Conservation (phyloP, 2,329 filamentous ascomycete species). For the Venturia oleaginea region DNA sequence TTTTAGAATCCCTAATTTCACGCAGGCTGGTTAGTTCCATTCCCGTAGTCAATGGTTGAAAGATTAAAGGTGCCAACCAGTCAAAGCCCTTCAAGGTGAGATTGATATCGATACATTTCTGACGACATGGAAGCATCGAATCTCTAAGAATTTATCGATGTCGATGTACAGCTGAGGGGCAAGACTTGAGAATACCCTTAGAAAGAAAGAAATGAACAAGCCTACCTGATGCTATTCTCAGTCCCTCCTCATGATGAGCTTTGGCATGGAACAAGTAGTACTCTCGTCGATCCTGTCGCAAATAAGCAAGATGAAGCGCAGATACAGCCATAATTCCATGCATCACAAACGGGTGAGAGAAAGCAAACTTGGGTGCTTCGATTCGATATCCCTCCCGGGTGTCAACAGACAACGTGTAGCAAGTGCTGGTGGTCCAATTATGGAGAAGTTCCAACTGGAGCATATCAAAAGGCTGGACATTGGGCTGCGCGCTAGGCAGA, state of each 20-base stretch:
- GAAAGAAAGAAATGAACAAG: neutral
- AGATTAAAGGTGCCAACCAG: neutral
- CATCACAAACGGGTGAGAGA: slow-evolving; percentile 29
- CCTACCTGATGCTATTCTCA: neutral
- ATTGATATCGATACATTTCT: neutral
- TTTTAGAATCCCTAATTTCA: neutral
- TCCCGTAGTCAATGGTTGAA: neutral
- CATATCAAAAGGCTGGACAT: neutral
- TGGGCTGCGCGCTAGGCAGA: slow-evolving; percentile 1
- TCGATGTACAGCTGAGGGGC: neutral
- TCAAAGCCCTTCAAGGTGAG: neutral
- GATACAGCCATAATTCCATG: slow-evolving; percentile 34
- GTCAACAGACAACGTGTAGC: neutral
- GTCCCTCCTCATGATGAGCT: neutral
- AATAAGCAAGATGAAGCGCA: slow-evolving; percentile 29
- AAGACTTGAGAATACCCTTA: neutral
- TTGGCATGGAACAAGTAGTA: slow-evolving; percentile 1
- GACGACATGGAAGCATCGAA: neutral
- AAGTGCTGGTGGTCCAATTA: neutral
- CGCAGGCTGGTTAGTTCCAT: neutral
- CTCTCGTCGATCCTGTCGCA: slow-evolving; percentile 16
- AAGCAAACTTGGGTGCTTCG: slow-evolving; percentile 27
- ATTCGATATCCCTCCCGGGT: slow-evolving; percentile 25
- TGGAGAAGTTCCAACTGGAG: neutral
- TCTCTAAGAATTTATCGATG: neutral